These are phyloP conservation scores for Amanita rimosa DNA, from an alignment of 768 basidiomycete species.

Conservation along the genomic window DNA sequence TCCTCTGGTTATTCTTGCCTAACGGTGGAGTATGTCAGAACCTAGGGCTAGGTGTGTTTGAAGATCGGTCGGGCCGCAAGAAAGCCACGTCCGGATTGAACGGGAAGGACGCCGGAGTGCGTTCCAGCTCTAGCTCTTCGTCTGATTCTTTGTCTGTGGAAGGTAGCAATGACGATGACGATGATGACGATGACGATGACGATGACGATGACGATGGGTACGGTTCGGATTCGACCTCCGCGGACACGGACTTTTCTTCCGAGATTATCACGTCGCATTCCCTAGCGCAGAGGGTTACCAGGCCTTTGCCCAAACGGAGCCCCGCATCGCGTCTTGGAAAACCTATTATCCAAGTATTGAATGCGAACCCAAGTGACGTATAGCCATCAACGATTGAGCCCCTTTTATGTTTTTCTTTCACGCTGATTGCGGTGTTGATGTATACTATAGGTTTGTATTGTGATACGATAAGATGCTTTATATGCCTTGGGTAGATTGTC, in stretches of 20 bases:
- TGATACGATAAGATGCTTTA: no score
- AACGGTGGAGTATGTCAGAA: slow-evolving; percentile 29
- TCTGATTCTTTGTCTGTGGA: slow-evolving; percentile 2
- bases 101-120: slow-evolving; percentile 19
- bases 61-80: slow-evolving; percentile 20
- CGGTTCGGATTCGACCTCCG: slow-evolving; percentile 19
- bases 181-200: slow-evolving; percentile 10
- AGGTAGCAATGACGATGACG: slow-evolving; percentile 10
- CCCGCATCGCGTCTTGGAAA: slow-evolving; percentile 6
- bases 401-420: background rate
- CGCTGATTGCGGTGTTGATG: no score
- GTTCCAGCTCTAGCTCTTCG: slow-evolving; percentile 14
- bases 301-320: slow-evolving; percentile 33
- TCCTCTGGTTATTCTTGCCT: background rate
- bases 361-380: slow-evolving; percentile 7
- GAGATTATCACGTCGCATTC: slow-evolving; percentile 30
- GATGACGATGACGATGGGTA: slow-evolving; percentile 20
- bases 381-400: background rate
- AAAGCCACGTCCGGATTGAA: slow-evolving; percentile 1
- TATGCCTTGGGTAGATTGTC: no score
- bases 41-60: slow-evolving; percentile 54
- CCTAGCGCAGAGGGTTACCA: slow-evolving; percentile 27
- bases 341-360: slow-evolving; percentile 21
- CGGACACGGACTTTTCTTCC: slow-evolving; percentile 13
- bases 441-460: no score